These are phyloP conservation scores for Lomentospora prolificans DNA, from an alignment of 2,329 filamentous ascomycete genomes.

Conservation along the genomic window DNA sequence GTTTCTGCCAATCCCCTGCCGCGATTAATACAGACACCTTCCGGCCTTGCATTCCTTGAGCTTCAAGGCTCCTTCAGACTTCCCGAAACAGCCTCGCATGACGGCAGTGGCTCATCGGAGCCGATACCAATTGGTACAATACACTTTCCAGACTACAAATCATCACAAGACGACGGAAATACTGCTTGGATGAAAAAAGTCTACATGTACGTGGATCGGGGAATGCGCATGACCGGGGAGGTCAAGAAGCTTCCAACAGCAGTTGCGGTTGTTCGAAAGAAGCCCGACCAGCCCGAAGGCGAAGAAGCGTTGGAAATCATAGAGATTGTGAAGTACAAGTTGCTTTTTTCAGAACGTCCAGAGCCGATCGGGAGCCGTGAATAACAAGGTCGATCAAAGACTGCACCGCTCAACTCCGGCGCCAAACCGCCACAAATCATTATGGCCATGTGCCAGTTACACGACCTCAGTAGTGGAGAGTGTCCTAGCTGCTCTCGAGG, in stretches of 20 bases:
- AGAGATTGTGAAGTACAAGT: conserved; percentile 78
- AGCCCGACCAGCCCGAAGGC: conserved; percentile 32
- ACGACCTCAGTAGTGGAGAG: too few relatives aligned
- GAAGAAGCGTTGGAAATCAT: conserved; percentile 63
- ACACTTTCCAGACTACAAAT: conserved; percentile 66
- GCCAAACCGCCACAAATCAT: too few relatives aligned
- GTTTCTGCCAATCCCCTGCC: conserved; percentile 53
- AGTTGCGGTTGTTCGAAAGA: conserved; percentile 65
- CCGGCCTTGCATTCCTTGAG: conserved; percentile 81
- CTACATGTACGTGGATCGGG: conserved; percentile 77
- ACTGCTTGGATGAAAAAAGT: conserved; percentile 83
- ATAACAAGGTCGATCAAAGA: neutral
- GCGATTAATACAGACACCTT: conserved; percentile 74
- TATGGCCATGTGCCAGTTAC: too few relatives aligned
- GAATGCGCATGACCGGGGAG: conserved; percentile 83
- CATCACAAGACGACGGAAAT: conserved; percentile 37
- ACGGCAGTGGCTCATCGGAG: conserved; percentile 8
- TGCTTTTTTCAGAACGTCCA: conserved; percentile 74
- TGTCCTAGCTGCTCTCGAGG: too few relatives aligned
- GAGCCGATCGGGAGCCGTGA: conserved; percentile 59
- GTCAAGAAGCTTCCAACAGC: conserved; percentile 76
- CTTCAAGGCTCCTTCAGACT: conserved; percentile 60
- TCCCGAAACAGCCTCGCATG: conserved; percentile 13
- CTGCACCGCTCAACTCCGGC: too few relatives aligned
- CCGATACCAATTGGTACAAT: conserved; percentile 57